Base-by-base conservation (phyloP, 257 asterid species). In the Anisodus tanguticus region DNA sequence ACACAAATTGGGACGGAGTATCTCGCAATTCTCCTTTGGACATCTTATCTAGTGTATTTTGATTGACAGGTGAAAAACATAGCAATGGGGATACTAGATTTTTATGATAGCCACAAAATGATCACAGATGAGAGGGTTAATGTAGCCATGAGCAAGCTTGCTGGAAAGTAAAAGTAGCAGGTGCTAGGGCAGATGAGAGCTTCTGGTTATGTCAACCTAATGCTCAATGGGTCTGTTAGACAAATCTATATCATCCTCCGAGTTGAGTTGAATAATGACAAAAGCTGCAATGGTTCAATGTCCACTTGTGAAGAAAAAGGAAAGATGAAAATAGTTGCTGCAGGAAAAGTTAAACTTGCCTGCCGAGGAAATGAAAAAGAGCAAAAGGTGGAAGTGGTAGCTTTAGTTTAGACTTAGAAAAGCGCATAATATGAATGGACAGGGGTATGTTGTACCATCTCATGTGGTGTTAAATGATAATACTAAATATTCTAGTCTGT, bases 51-150 rank as follows among this genome's bases (percentile, higher is more conserved):
- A 59, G 26, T 15, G 71, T 41, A 13, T 31, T 31, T 66, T 43
- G 43, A 8, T 72, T 84, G 85, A 85, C 93, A 95, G 99, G 98
- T 95, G 80, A 95, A 95, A 86, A 95, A 92, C 88, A 94, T 94
- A 31, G 98, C 98, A 17, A 93, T 94, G 95, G 99, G 94, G 88
- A 94, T 94, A 66, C 81, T 95, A 64, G 99, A 94, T 88, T 95
- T 92, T 88, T 95, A 94, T 22, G 98, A 95, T 77, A 87, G 85
- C 91, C 93, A 94, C 92, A 93, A 91, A 86, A 84, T 63, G 86
- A 93, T 95, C 60, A 84, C 97, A 10, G 99, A 94, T 0, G 99
- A 94, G 31, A 92, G 92, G 90, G 88, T 91, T 47, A 84, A 78
- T 68, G 86, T 92, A 2, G 95, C 97, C 71, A 87, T 94, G 97